Base-by-base conservation (phyloP, 495 filamentous ascomycete species). In the Massariosphaeria phaeospora region DNA sequence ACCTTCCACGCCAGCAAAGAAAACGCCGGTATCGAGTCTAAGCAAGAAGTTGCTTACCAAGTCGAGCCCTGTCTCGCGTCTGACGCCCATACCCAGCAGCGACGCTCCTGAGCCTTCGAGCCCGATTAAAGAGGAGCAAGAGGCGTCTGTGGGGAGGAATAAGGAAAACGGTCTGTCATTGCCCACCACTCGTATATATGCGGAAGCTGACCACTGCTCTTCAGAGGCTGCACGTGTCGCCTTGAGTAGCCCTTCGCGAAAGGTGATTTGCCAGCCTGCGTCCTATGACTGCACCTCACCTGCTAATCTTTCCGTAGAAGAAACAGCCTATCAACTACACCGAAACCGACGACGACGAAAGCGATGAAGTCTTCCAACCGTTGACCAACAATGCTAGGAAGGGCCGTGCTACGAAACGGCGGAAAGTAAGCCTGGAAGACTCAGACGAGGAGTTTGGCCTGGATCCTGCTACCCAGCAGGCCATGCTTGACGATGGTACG, bases 81-180 rank as follows among this genome's bases (percentile, higher is more conserved):
- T 82, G 67, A 89, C 85, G 0, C 88, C 89, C n/a, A 79, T 84
- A 1, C 85, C 88, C 2, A 94, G 86, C 71, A 93, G 88, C 67
- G 88, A 91, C 66, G 71, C 80, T 20, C 38, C 74, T 8, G 77
- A 75, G 27, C 75, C 77, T 0, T 72, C 75, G 0, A 83, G 80
- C 63, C 83, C 80, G 1, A 75, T 52, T 33, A 40, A 39, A 31
- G 47, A 20, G 47, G 76, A 80, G 53, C 57, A 11, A 43, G 53
- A 49, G 26, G 48, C 23, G 36, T 38, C 33, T 44, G 44, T 39
- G 24, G 65, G 51, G 33, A 57, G 39, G 36, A 64, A 80, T 69
- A 66, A 65, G 49, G 65, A 71, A 61, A 69, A 62, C 62, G 69
- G 66, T 66, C 55, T 70, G 62, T 67, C 52, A 33, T 70, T 67